Base-by-base conservation (phyloP, 78 protist species). In the Dictyostelium intermedium region DNA sequence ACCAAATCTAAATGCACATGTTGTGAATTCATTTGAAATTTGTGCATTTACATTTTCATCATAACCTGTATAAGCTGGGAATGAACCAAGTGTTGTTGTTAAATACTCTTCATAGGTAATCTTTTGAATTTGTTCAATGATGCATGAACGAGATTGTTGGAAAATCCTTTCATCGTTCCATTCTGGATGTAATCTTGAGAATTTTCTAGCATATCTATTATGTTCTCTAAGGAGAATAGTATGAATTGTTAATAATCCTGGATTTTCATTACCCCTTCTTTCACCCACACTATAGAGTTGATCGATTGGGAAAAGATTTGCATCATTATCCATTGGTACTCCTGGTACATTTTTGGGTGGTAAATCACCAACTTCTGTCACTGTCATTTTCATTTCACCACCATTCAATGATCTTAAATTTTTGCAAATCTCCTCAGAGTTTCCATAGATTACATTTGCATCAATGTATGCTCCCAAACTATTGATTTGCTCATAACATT, bases 211-310 rank as follows among this genome's bases (percentile, higher is more conserved):
- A 66, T 78, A 43, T n/a, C 97, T 10, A 73, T 95, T 95, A 85
- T 95, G 97, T 11, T 95, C 97, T 32, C 97, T 43, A 14, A 95
- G 23, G 1, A 89, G 41, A 0, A 95, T 1, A 0, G 82, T 47
- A 37, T 95, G 97, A 13, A 95, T 53, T 11, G 92, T 5, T 3
- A 79, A 3, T 7, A 95, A 27, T 13, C 92, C 93, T 56, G 93
- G 85, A n/a, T 95, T 95, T 61, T 95, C 97, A 70, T 95, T 95
- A 25, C 92, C 87, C 50, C 97, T 76, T 45, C 72, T 60, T 34
- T 95, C 97, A 23, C 97, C 97, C 1, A 85, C 82, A 63, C 25
- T 66, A 37, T 30, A 95, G 0, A 89, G 39, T 47, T 95, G 89
- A 32, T 77, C 78, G 10, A 69, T 53, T 37, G 85, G 79, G 35